Evolutionary conservation across 2,329 filamentous ascomycete genomes (phyloP).

Genomic region (Fusarium algeriense): DNA sequence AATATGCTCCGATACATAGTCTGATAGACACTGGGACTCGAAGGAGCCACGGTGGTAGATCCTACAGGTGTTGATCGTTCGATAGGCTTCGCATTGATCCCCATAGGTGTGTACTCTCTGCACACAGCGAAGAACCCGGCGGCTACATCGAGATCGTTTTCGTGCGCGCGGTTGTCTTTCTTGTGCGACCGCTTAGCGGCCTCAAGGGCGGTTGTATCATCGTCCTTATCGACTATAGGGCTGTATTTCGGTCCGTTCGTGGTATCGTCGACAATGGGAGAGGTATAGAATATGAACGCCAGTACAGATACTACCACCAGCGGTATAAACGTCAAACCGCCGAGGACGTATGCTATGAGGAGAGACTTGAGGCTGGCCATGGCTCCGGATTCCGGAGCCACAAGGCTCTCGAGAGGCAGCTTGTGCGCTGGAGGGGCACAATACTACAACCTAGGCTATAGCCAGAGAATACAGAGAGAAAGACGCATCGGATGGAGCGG

Average conservation of each 20-base stretch:
- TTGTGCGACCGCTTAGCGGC: conserved; percentile 69
- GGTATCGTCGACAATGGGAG: conserved; percentile 66
- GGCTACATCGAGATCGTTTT: conserved; percentile 78
- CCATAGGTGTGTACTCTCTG: conserved; percentile 90
- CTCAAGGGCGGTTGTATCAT: conserved; percentile 74
- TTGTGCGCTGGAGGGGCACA: conserved; percentile 35
- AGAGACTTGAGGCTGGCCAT: conserved; percentile 70
- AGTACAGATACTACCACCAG: conserved; percentile 72
- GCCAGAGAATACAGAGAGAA: conserved; percentile 22
- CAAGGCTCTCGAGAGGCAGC: conserved; percentile 35
- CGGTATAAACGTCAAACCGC: conserved; percentile 89
- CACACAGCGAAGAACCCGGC: conserved; percentile 97
- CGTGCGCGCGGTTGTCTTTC: conserved; percentile 69
- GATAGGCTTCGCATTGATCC: conserved; percentile 91
- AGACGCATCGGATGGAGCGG: conserved; percentile 30
- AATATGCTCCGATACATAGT: conserved; percentile 98
- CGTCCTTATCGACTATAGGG: conserved; percentile 68
- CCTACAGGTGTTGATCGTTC: conserved; percentile 86
- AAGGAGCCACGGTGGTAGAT: conserved; percentile 77
- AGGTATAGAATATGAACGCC: conserved; percentile 75
- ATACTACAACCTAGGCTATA: conserved; percentile 34
- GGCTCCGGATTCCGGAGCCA: conserved; percentile 43
- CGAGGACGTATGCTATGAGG: conserved; percentile 82
- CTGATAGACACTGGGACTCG: conserved; percentile 96
- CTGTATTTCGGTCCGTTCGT: conserved; percentile 45